Evolutionary conservation across 108 stramenopile genomes (phyloP).

Genomic region (Cyclostephanos tholiformis): DNA sequence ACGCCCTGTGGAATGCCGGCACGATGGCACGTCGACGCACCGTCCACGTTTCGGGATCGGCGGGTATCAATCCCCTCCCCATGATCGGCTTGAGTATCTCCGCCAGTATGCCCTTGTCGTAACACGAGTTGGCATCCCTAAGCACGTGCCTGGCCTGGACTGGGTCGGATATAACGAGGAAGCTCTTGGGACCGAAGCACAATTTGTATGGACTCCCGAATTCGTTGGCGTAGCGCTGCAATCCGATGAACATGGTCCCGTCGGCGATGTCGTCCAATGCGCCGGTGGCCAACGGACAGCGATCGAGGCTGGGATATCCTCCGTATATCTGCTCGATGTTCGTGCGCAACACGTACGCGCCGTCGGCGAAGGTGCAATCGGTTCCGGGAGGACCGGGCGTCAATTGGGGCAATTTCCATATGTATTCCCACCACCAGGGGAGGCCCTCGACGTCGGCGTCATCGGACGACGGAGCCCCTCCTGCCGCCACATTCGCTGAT

Average conservation of each 20-base stretch:
- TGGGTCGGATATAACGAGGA: conserved; percentile 93
- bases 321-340: conserved; percentile 97
- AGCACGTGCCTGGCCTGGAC: conserved; percentile 89
- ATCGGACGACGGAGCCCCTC: too few relatives aligned
- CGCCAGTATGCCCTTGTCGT: conserved; percentile 89
- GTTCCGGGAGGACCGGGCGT: conserved; percentile 63
- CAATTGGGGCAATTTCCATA: conserved; percentile 82
- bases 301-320: conserved; percentile 87
- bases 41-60: conserved; percentile 94
- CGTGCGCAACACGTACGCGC: conserved; percentile 78
- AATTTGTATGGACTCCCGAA: conserved; percentile 95
- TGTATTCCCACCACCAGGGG: conserved; percentile 90
- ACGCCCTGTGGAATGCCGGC: conserved; percentile 96
- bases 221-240: conserved; percentile 80
- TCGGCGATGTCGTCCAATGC: conserved; percentile 88
- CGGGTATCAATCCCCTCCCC: conserved; percentile 95
- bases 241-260: conserved; percentile 93
- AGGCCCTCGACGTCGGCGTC: conserved; percentile 63
- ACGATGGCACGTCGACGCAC: conserved; percentile 90
- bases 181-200: conserved; percentile 96
- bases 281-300: conserved; percentile 92
- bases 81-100: conserved; percentile 93
- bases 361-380: conserved; percentile 78
- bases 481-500: too few relatives aligned
- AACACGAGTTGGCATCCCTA: conserved; percentile 80